A percentile compares a stretch with the other conserved stretches of the same genome.
These are phyloP conservation scores for Halenospora varia DNA, from an alignment of 495 filamentous ascomycete genomes.

Conservation along the genomic window DNA sequence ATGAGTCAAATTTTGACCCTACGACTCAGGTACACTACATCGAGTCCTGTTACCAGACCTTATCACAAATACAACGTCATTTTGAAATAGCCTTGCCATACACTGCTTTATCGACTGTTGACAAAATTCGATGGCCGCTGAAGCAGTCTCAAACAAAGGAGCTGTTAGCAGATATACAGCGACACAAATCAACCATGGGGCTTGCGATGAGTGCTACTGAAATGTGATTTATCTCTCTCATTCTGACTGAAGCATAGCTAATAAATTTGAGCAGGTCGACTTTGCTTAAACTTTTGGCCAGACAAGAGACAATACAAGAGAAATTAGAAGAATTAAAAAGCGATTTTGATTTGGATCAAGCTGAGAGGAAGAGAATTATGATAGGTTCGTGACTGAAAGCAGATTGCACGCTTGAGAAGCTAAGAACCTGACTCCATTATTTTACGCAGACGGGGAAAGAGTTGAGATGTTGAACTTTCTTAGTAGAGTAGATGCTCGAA, in stretches of 20 bases:
- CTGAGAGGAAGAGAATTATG: not conserved
- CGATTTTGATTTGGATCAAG: constrained; percentile 1
- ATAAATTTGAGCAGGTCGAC: not conserved
- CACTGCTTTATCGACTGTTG: not conserved
- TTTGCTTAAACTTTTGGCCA: not conserved
- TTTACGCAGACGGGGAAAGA: not conserved
- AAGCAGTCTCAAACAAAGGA: constrained; percentile 23
- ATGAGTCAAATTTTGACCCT: constrained; percentile 8
- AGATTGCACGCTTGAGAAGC: not conserved
- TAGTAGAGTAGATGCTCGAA: constrained; percentile 20
- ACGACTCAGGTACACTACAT: constrained; percentile 22
- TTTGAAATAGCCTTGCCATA: constrained; percentile 4
- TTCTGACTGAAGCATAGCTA: no score
- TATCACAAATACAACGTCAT: constrained; percentile 16
- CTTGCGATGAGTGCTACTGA: constrained; percentile 30
- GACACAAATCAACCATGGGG: constrained; percentile 28
- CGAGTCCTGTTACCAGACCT: constrained; percentile 18
- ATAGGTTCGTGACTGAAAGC: not conserved
- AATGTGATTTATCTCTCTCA: no score
- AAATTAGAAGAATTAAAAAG: not conserved
- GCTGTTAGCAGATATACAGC: constrained; percentile 23
- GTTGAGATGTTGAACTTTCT: constrained; percentile 23
- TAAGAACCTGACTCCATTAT: no score
- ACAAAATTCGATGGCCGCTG: constrained; percentile 24
- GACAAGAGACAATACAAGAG: constrained; percentile 1